Evolutionary conservation across 2,329 filamentous ascomycete genomes (phyloP), one percentile per base, ranked within the genome.

Genomic region (Nigrospora osmanthi): DNA sequence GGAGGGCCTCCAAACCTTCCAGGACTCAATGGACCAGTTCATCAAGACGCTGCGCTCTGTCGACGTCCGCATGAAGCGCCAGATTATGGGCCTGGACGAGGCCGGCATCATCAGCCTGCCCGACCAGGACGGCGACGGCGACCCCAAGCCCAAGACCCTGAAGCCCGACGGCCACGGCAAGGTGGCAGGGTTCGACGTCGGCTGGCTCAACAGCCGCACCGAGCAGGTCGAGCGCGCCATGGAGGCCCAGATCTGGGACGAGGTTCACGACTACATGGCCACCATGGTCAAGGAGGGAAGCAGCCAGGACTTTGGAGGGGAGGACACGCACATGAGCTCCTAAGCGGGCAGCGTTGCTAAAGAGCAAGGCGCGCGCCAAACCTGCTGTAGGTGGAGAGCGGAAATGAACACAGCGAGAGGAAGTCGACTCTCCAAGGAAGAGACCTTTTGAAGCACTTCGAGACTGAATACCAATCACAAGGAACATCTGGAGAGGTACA

Each of bases 171-270:
- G 73, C 35, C 65, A 71, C 46, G 78, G 72, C 17, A 72, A 71
- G 54, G 75, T 80, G 32, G 78, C 76, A 11, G 69, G 68, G 28
- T 71, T 96, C 43, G 90, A 96, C 59, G 83, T 94, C 13, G 90
- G 90, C 31, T 91, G 87, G 80, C 66, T 97, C 55, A 97, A 96
- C 60, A 90, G 87, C 56, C 78, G 88, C 46, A 88, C 87, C 49
- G 85, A 87, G 51, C 84, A 84, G 50, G 86, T 94, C 17, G 87
- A 87, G 46, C 79, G 83, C 56, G 85, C 88, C 51, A 93, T 91
- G 74, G 89, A 94, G 59, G 78, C 79, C 2, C 88, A 96, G 66
- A 68, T 95, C 38, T 85, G 91, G 80, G 73, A 53, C 10, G 49
- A 62, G 43, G 50, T 56, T 11, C 55, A 60, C 16, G 35, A 44